These are phyloP conservation scores for Camelina neglecta DNA, from an alignment of 345 rosid genomes.

Conservation along the genomic window DNA sequence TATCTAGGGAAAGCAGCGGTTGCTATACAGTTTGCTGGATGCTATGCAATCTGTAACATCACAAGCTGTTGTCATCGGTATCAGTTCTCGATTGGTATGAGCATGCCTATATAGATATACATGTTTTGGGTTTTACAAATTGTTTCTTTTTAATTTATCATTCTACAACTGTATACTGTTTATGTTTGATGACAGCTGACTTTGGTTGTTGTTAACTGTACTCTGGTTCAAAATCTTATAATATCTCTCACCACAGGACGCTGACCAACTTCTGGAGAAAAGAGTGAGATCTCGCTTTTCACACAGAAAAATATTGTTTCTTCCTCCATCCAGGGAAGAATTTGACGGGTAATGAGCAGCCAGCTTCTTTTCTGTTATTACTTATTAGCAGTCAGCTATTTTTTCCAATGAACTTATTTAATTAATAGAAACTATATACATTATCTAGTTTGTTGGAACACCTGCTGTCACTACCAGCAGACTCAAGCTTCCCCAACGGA, in stretches of 20 bases:
- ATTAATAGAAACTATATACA: conserved; percentile 3
- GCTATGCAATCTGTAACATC: conserved; percentile 95
- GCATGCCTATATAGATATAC: conserved; percentile 2
- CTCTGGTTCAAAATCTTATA: conserved; percentile 17
- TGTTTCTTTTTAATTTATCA: conserved; percentile 19
- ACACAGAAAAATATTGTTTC: conserved; percentile 80
- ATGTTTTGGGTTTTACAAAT: conserved; percentile 1
- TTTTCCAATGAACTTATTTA: conserved; percentile 11
- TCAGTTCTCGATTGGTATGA: conserved; percentile 81
- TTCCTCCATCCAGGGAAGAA: conserved; percentile 77
- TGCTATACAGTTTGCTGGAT: conserved; percentile 86
- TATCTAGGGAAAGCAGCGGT: conserved; percentile 84
- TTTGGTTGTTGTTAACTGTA: conserved; percentile 20
- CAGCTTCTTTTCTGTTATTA: conserved; percentile 30
- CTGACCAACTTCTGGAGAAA: conserved; percentile 94
- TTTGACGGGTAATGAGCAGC: conserved; percentile 56
- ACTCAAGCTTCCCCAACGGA: conserved; percentile 64
- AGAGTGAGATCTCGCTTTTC: conserved; percentile 97
- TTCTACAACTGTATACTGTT: neutral
- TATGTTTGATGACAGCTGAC: conserved; percentile 8
- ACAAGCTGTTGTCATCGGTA: conserved; percentile 87
- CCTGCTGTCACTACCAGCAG: conserved; percentile 70
- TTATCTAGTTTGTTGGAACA: conserved; percentile 80
- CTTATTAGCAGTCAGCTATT: conserved; percentile 5
- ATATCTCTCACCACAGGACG: conserved; percentile 64